Evolutionary conservation across 129 eudicot genomes (phyloP).

Genomic region (Flaveria bidentis): DNA sequence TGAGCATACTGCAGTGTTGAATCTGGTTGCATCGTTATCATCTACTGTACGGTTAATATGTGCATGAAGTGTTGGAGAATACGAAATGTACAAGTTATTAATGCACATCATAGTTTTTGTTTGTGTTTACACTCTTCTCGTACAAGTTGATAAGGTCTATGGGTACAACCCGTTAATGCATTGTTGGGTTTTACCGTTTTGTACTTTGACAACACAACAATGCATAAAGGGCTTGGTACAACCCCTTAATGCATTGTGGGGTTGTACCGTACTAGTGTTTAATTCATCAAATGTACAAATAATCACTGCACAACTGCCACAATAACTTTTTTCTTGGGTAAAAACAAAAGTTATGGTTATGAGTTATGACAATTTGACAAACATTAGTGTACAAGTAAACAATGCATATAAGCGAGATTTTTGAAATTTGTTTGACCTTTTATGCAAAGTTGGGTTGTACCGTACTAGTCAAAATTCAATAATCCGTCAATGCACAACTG

Average conservation of each 20-base stretch:
- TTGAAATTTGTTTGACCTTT: background rate
- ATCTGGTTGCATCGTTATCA: background rate
- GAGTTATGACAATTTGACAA: background rate
- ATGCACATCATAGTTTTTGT: background rate
- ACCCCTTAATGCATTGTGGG: background rate
- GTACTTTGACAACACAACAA: background rate
- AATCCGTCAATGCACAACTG: background rate
- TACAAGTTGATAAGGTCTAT: background rate
- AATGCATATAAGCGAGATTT: background rate
- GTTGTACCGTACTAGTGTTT: constrained; percentile 7
- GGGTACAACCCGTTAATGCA: background rate
- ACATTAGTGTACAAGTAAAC: background rate
- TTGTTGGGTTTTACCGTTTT: background rate
- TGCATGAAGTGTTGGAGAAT: background rate
- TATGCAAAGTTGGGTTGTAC: constrained; percentile 19
- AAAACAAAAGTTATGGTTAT: background rate
- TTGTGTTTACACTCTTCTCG: too few relatives aligned
- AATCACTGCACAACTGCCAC: background rate
- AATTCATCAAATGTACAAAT: background rate
- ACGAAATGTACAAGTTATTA: background rate
- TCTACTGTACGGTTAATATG: background rate
- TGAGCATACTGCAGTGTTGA: background rate
- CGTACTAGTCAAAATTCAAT: constrained; percentile 19
- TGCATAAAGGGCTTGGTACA: background rate
- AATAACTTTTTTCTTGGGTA: background rate